Evolutionary conservation across 495 filamentous ascomycete species (phyloP), one percentile per base, ranked within the genome.

Genomic region (Neurospora cerealis): DNA sequence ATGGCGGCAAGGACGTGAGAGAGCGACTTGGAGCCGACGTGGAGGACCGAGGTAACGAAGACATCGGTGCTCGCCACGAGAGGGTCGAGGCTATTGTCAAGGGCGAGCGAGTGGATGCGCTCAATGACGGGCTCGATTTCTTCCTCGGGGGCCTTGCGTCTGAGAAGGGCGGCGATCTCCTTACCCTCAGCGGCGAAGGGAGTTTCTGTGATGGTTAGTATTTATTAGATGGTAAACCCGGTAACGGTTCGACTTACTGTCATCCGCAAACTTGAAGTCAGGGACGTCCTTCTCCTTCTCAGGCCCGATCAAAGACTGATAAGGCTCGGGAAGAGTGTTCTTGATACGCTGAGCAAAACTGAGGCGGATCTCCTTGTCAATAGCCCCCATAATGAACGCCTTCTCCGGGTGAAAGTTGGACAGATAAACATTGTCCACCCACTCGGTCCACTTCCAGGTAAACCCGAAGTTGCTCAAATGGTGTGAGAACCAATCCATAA

Each of bases 381-480:
- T 84, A 11, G 93, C 89, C 11, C 94, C 96, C 28, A 88, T 81
- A 60, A 99, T 96, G 81, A 98, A 97, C 6, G 95, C 91, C 83
- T 97, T 97, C 80, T 91, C 91, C 13, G 96, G 94, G 80, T 97
- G 90, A 21, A 96, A 82, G 54, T 89, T 82, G 0, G 93, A 86
- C 34, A 95, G 88, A 13, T 89, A 88, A 21, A 97, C 87, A 82
- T 98, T 93, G 46, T 96, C 93, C 72, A 92, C 88, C 96, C 96
- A 99, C 83, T 99, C 96, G 24, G 91, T 91, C 96, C 96, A 99
- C 83, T 98, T 98, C 96, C 96, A 99, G 4, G 96, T 96, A 78
- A 98, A 99, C 46, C 97, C 96, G 78, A 98, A 99, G 83, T 99
- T 99, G 81, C 94, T 97, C 76, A 99, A 80, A 84, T 99, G 96